Evolutionary conservation across 2,329 filamentous ascomycete species (phyloP), one percentile per base, ranked within the genome.

Genomic region (Endothia cerciana): DNA sequence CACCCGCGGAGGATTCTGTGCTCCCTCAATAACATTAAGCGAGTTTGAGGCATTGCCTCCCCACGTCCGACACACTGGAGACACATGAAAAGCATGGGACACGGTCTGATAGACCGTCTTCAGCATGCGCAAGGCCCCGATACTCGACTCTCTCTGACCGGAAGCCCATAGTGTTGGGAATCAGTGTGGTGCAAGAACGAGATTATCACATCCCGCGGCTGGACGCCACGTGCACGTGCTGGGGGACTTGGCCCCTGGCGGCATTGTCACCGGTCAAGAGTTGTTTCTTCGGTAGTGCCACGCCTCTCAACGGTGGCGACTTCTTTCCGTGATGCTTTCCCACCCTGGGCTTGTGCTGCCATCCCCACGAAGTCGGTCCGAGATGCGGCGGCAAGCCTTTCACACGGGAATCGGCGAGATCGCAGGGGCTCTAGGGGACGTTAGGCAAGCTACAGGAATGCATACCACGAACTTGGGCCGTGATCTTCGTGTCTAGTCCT

Each of bases 21-120:
- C 17, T 43, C 60, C 47, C 36, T 13, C 30, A 65, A 57, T 40
- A 17, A 25, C 57, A 38, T 51, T 56, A 40, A 60, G 65, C 62
- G 65, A 67, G 68, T 47, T 66, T 63, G 65, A 65, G 55, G 53
- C 59, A 30, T 62, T 30, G 41, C 43, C 38, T n/a, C 22, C 41
- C 43, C 8, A 36, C 36, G 43, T n/a, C 45, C 19, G 13, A 40
- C 30, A 13, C 17, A 33, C 30, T 51, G 30, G 22, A 38, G 11
- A n/a, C 11, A 22, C 30, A 30, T 15, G 19, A 13, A 19, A 19
- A 15, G n/a, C 13, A 13, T 19, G 43, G 33, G 30, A 49, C 1
- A 4, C 10, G 5, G 25, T 33, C 10, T 15, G 49, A 53, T 4
- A 53, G 25, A 33, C 10, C 17, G 3, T 4, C 15, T 62, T 8